Percentiles rank a stretch among this genome's conserved stretches.
Conservation (phyloP, 1,284 basidiomycete genomes). For the Cryptococcus deneoformans region DNA sequence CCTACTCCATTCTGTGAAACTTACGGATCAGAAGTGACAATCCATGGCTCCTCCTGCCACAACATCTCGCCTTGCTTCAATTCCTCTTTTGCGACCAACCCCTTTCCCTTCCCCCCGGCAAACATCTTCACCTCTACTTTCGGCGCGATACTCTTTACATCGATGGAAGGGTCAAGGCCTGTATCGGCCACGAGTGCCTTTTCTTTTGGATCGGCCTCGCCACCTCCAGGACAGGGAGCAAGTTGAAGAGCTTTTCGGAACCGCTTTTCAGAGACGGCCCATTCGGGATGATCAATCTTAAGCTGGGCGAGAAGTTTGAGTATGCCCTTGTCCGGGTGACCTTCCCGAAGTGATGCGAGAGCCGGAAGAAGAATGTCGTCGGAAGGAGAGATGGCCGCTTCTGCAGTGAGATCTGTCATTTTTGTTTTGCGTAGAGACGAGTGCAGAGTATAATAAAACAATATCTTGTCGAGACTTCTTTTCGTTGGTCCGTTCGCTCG, state of each 20-base stretch:
- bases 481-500: too few species aligned
- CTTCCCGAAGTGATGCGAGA: constrained; percentile 52
- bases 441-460: too few species aligned
- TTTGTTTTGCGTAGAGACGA: too few species aligned
- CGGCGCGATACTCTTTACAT: constrained; percentile 60
- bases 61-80: constrained; percentile 69
- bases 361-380: constrained; percentile 55
- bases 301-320: constrained; percentile 66
- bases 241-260: constrained; percentile 60
- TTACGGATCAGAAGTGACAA: constrained; percentile 44
- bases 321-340: constrained; percentile 64
- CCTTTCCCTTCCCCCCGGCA: constrained; percentile 72
- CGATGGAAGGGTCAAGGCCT: constrained; percentile 62
- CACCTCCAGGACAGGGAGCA: constrained; percentile 19
- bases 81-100: constrained; percentile 66
- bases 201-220: constrained; percentile 11
- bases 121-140: constrained; percentile 70
- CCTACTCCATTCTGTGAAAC: constrained; percentile 8
- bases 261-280: constrained; percentile 78
- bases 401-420: not conserved
- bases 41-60: constrained; percentile 67
- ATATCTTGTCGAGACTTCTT: too few species aligned
- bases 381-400: constrained; percentile 6
- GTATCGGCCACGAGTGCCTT: constrained; percentile 58
- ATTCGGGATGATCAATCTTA: constrained; percentile 59